Base-by-base conservation (phyloP, 2,329 filamentous ascomycete genomes). In the Apiospora aurea region DNA sequence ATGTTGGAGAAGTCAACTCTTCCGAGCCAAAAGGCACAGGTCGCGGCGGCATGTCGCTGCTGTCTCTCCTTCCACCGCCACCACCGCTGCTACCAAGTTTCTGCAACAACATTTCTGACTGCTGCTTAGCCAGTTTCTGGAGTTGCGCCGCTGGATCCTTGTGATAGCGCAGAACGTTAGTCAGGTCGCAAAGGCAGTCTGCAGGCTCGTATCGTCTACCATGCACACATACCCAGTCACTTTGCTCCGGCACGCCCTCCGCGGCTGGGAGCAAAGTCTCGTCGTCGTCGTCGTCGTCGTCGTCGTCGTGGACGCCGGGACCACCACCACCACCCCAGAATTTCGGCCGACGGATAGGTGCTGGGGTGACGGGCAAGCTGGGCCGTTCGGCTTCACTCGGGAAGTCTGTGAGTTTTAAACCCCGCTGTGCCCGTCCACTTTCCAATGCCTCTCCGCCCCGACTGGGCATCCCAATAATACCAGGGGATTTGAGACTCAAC, bases 201-300 rank as follows among this genome's bases (percentile, higher is more conserved):
- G 83, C 81, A 74, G 84, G 84, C 73, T 77, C 80, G 84, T 86
- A 89, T 75, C 79, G 77, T 74, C 80, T 81, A 74, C 87, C 87
- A 79, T 89, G 87, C 83, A 87, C 87, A 94, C 94, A 92, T 94
- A 97, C 95, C 96, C 96, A 98, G 82, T 97, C 94, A 80, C 90
- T 88, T 87, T 97, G 95, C 81, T 90, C 87, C 74, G 95, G 95
- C 75, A 97, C 95, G 69, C 94, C 95, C 80, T 94, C 90, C 69
- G 95, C 95, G 75, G 86, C 85, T 74, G 94, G 94, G 76, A 97
- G 86, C 78, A 87, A 85, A 74, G 87, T 87, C 74, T 85, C 83
- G 49, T 85, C 85, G 73, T 89, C 85, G 69, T 29, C 26, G 26
- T 29, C 26, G 26, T 29, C 26, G 26, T 38, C 34, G 34, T 86